Evolutionary conservation across 2,329 filamentous ascomycete genomes (phyloP).

Genomic region (Stemphylium vesicarium): DNA sequence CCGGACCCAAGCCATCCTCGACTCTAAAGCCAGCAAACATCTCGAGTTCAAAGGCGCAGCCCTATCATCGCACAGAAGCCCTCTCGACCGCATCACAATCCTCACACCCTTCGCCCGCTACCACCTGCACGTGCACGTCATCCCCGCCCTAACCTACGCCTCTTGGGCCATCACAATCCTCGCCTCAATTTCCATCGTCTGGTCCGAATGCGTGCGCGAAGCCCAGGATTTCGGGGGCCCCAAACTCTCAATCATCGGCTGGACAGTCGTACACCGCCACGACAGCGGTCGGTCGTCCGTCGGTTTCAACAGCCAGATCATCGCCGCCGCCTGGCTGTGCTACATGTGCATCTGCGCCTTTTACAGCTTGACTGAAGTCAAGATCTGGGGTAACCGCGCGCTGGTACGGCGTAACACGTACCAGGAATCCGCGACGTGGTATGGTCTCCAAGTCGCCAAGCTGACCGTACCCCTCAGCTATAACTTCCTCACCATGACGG

Average conservation of each 20-base stretch:
- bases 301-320: conserved; percentile 83
- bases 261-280: conserved; percentile 77
- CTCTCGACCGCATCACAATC: conserved; percentile 54
- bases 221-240: conserved; percentile 63
- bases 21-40: conserved; percentile 79
- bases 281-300: conserved; percentile 74
- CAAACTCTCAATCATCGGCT: conserved; percentile 72
- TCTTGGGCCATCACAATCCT: conserved; percentile 72
- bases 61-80: conserved; percentile 53
- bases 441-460: conserved; percentile 88
- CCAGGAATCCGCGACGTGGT: conserved; percentile 94
- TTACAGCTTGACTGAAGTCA: conserved; percentile 86
- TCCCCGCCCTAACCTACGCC: conserved; percentile 71
- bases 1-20: conserved; percentile 79
- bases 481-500: conserved; percentile 94
- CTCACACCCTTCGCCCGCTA: conserved; percentile 85
- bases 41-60: conserved; percentile 74
- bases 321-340: conserved; percentile 85
- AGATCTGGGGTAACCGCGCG: conserved; percentile 96
- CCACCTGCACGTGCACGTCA: conserved; percentile 73
- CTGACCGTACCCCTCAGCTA: conserved; percentile 92
- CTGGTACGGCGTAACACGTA: conserved; percentile 91
- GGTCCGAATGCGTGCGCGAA: conserved; percentile 92
- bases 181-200: conserved; percentile 84
- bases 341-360: conserved; percentile 96